These are phyloP conservation scores for Rauvolfia tetraphylla DNA, from an alignment of 257 asterid genomes.

Conservation along the genomic window DNA sequence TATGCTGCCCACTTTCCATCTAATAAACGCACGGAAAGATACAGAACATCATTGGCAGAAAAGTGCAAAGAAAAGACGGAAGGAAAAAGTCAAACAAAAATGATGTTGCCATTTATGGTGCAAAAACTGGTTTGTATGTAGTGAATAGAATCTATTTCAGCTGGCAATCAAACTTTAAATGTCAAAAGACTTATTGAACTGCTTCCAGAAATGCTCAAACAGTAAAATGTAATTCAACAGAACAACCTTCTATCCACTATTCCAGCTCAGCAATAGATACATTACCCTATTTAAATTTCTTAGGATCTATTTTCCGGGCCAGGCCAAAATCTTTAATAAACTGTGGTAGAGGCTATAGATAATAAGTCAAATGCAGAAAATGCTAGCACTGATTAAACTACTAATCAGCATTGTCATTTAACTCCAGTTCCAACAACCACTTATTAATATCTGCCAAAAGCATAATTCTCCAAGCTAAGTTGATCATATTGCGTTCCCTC, in stretches of 20 bases:
- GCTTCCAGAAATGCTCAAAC: not conserved
- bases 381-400: not conserved
- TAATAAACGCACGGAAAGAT: conserved; percentile 24
- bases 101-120: not conserved
- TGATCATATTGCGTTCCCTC: not conserved
- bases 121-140: not conserved
- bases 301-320: not conserved
- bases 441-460: not conserved
- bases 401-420: not conserved
- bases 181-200: not conserved
- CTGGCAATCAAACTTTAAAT: not conserved
- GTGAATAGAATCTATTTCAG: conserved; percentile 1
- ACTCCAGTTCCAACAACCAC: not conserved
- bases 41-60: conserved; percentile 7
- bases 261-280: not conserved
- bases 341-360: not conserved
- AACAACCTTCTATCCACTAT: not conserved
- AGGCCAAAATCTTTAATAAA: not conserved
- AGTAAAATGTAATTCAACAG: not conserved
- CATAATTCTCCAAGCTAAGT: not conserved
- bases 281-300: not conserved
- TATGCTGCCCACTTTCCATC: conserved; percentile 63
- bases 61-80: not conserved
- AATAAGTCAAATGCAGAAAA: not conserved
- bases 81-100: not conserved